Base-by-base conservation (phyloP, 2,329 filamentous ascomycete genomes). In the Botrytis hyacinthi region DNA sequence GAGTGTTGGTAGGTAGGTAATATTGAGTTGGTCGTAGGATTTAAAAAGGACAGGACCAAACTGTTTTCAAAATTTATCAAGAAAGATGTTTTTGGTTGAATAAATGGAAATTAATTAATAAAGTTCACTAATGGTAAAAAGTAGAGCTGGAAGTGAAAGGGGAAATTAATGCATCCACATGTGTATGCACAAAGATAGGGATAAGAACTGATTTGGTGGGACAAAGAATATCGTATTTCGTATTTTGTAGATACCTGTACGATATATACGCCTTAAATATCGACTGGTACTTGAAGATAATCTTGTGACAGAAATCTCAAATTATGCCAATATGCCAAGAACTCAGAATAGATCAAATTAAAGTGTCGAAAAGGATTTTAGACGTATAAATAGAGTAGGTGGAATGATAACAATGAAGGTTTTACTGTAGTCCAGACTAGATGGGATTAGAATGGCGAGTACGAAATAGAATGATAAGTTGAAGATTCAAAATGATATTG, bases 131-230 rank as follows among this genome's bases (percentile, higher is more conserved):
- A 40, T 61, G 26, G 22, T 61, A 40, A 61, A n/a, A 40, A 37
- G 48, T 51, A 51, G 48, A 51, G 4, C 48, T 51, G 6, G 60
- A 9, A 62, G 35, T 62, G 60, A 62, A 62, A 62, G 35, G 60
- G 60, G 60, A 62, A 62, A 62, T 62, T 62, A 62, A 62, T 62
- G 35, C 35, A 62, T 40, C 37, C 60, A 62, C 60, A 40, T 4
- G 35, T 40, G 22, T 62, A 62, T 62, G 60, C 60, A 62, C 35
- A 40, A 40, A 40, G 59, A 37, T 40, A 61, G 59, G 35, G 35
- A 37, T 37, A 16, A 37, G 59, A 37, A 61, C 12, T 22, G 59
- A 22, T 40, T 37, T 40, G 37, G 26, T 61, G 35, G 60, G 60
- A 62, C 60, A 62, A 62, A 18, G 60, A n/a, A 62, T 40, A 40